These are phyloP conservation scores for Flaveria linearis DNA, from an alignment of 129 eudicot genomes.

Conservation along the genomic window DNA sequence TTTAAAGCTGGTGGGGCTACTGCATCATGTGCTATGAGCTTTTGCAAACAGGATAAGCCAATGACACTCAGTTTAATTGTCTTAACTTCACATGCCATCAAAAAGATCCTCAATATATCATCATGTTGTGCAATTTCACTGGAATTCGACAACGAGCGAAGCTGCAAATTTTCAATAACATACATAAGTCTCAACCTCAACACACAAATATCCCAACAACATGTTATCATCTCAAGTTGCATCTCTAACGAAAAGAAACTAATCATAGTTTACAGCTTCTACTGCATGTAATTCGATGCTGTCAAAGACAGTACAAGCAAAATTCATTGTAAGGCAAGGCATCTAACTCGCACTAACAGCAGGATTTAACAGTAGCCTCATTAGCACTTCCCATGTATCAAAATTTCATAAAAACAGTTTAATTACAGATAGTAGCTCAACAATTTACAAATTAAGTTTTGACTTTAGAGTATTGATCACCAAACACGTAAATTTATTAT, in stretches of 20 bases:
- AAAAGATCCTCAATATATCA: constrained; percentile 80
- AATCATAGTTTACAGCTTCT: constrained; percentile 1
- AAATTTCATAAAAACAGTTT: neutral
- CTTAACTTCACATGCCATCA: constrained; percentile 96
- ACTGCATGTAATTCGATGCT: constrained; percentile 8
- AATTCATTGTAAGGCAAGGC: no score
- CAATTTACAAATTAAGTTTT: constrained; percentile 16
- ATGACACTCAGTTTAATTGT: constrained; percentile 87
- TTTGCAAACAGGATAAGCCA: constrained; percentile 92
- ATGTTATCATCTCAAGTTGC: neutral
- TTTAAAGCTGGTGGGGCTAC: constrained; percentile 82
- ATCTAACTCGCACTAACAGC: no score
- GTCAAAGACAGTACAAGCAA: no score
- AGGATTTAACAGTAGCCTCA: neutral
- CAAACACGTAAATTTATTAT: constrained; percentile 4
- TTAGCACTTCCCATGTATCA: neutral
- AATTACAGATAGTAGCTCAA: neutral
- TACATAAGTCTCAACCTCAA: constrained; percentile 24
- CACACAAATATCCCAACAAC: constrained; percentile 21
- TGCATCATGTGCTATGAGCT: constrained; percentile 93
- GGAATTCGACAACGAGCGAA: constrained; percentile 78
- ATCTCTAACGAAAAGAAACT: neutral
- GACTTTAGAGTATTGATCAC: neutral
- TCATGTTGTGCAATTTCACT: constrained; percentile 91
- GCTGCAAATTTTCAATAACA: constrained; percentile 50